Percentiles rank a stretch among this genome's conserved stretches.
Evolutionary conservation across 371 early-diverging fungal species (phyloP).

Genomic region (Paraphysoderma sedebokerense): DNA sequence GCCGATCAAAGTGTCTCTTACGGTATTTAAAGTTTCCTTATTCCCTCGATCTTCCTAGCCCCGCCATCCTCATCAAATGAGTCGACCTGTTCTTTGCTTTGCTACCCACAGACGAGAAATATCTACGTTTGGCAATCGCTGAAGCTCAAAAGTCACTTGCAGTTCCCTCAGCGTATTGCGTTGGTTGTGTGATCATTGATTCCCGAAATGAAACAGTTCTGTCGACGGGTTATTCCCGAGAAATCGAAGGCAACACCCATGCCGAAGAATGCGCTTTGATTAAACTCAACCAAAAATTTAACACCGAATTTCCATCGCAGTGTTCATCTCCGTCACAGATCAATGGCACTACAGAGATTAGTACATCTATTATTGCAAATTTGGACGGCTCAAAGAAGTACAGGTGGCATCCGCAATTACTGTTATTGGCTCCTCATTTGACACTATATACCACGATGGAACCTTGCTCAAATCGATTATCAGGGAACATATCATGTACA

Average conservation of each 20-base stretch:
- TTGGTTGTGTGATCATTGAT: slow-evolving; percentile 66
- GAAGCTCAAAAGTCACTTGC: slow-evolving; percentile 59
- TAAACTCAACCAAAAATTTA: no score
- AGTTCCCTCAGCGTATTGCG: slow-evolving; percentile 68
- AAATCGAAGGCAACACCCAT: slow-evolving; percentile 79
- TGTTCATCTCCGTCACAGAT: no score
- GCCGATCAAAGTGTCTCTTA: no score
- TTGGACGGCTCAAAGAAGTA: no score
- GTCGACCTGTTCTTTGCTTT: no score
- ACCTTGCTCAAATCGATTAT: slow-evolving; percentile 60
- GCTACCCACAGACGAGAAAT: not conserved
- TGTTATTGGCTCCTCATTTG: slow-evolving; percentile 7
- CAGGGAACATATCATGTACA: slow-evolving; percentile 54
- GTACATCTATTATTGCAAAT: no score
- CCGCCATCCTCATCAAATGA: no score
- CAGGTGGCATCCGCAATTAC: no score
- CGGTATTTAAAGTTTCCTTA: no score
- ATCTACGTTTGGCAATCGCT: slow-evolving; percentile 33
- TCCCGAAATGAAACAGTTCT: slow-evolving; percentile 19
- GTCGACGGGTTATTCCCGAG: slow-evolving; percentile 63
- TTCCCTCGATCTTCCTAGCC: no score
- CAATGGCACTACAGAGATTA: no score
- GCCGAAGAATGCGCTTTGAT: slow-evolving; percentile 68
- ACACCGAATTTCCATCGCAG: no score
- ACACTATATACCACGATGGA: slow-evolving; percentile 86